Evolutionary conservation across 495 filamentous ascomycete genomes (phyloP).

Genomic region (Lasiosphaeriaceae sp.): DNA sequence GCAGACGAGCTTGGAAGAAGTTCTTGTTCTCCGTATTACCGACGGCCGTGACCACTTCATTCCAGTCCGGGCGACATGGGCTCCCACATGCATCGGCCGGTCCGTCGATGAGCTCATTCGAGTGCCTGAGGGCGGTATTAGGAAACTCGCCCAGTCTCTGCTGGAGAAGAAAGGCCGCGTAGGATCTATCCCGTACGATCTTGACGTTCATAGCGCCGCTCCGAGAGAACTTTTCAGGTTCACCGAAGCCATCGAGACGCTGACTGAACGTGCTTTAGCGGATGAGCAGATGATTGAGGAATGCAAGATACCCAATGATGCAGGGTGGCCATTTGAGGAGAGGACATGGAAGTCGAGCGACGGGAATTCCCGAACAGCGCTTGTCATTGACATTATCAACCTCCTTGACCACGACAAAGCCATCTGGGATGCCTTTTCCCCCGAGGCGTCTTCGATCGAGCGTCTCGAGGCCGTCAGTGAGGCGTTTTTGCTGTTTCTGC

Average conservation of each 20-base stretch:
- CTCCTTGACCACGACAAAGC: constrained; percentile 65
- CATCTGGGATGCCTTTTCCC: constrained; percentile 53
- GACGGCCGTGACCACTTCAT: constrained; percentile 91
- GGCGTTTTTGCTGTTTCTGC: constrained; percentile 66
- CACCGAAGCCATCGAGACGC: constrained; percentile 73
- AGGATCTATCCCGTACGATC: constrained; percentile 41
- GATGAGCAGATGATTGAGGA: constrained; percentile 78
- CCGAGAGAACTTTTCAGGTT: constrained; percentile 85
- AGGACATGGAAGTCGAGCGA: constrained; percentile 30
- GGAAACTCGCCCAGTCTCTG: constrained; percentile 36
- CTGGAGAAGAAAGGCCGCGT: constrained; percentile 17
- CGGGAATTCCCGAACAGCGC: constrained; percentile 21
- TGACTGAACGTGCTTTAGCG: constrained; percentile 70
- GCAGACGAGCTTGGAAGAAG: constrained; percentile 66
- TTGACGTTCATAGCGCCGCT: constrained; percentile 44
- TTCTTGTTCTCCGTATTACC: constrained; percentile 82
- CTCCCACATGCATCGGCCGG: constrained; percentile 76
- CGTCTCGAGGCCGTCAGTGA: constrained; percentile 67
- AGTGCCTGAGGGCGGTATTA: constrained; percentile 73
- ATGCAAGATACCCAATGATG: constrained; percentile 51
- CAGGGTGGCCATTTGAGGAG: constrained; percentile 74
- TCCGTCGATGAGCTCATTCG: constrained; percentile 78
- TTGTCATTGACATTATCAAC: constrained; percentile 49
- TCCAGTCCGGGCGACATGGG: constrained; percentile 71
- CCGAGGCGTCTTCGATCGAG: constrained; percentile 56